A percentile compares a stretch with the other conserved stretches of the same genome.
Conservation (phyloP, 1,139 yeast species). For the Pichiaceae sp. region DNA sequence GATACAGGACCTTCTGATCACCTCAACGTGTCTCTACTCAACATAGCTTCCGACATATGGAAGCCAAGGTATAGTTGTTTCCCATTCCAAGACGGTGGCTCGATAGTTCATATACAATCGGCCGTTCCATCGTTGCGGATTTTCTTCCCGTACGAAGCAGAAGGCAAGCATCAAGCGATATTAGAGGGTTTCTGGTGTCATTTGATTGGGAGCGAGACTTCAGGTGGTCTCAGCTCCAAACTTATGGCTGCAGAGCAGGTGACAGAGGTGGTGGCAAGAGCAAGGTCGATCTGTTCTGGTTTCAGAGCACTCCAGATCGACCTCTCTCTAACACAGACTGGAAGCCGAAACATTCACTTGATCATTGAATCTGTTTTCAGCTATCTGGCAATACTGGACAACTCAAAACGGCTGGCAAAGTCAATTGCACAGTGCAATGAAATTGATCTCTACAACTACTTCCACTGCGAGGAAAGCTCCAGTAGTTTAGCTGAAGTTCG, state of each 20-base stretch:
- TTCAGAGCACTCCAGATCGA: slow-evolving; percentile 32
- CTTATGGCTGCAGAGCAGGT: slow-evolving; percentile 26
- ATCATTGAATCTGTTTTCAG: slow-evolving; percentile 25
- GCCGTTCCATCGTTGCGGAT: slow-evolving; percentile 13
- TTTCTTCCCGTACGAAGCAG: slow-evolving; percentile 13
- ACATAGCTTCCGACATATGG: too few relatives aligned
- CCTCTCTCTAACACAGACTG: slow-evolving; percentile 34
- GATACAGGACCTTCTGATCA: too few relatives aligned
- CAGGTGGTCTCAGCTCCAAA: slow-evolving; percentile 32
- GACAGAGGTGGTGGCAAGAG: slow-evolving; percentile 30
- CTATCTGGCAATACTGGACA: slow-evolving; percentile 16
- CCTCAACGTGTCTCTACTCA: too few relatives aligned
- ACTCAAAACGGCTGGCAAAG: slow-evolving; percentile 24
- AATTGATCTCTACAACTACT: slow-evolving; percentile 35
- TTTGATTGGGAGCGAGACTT: slow-evolving; percentile 54
- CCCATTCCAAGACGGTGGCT: slow-evolving; percentile 3
- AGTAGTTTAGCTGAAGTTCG: slow-evolving; percentile 41
- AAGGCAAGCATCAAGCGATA: slow-evolving; percentile 11
- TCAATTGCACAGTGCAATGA: slow-evolving; percentile 36
- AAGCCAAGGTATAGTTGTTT: slow-evolving; percentile 4
- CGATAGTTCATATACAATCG: slow-evolving; percentile 11
- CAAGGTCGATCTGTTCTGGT: slow-evolving; percentile 29
- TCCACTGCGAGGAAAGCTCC: slow-evolving; percentile 27
- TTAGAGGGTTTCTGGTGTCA: slow-evolving; percentile 43
- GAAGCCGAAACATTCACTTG: slow-evolving; percentile 23